Percentiles rank a stretch among this genome's conserved stretches.
Conservation (phyloP, 192 early-diverging fungal genomes). For the Podila minutissima region DNA sequence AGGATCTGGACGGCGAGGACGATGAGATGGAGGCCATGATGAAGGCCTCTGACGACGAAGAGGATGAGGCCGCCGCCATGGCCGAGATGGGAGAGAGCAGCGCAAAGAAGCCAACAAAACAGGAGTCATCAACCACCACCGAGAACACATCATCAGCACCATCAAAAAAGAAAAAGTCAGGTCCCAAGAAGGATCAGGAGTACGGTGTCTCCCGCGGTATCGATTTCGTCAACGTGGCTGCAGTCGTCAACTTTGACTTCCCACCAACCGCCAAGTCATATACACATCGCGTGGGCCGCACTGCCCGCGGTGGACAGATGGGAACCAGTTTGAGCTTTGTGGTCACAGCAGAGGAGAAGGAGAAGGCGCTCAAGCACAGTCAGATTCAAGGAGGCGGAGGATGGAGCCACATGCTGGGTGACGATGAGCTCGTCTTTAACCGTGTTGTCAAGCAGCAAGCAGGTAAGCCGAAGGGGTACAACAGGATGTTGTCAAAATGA, state of each 20-base stretch:
- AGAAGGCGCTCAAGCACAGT: constrained; percentile 32
- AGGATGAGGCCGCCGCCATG: constrained; percentile 39
- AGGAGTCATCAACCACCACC: constrained; percentile 15
- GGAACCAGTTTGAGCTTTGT: constrained; percentile 94
- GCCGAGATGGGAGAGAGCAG: constrained; percentile 28
- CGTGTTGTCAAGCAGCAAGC: constrained; percentile 80
- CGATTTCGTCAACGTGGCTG: constrained; percentile 92
- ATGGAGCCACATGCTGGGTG: constrained; percentile 39
- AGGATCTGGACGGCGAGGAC: constrained; percentile 33
- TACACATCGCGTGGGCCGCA: constrained; percentile 94
- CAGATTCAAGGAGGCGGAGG: constrained; percentile 33
- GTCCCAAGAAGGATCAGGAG: constrained; percentile 76
- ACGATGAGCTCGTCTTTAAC: constrained; percentile 77
- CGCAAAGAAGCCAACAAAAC: constrained; percentile 40
- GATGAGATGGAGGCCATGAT: constrained; percentile 51
- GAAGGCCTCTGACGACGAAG: constrained; percentile 41
- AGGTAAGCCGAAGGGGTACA: constrained; percentile 30
- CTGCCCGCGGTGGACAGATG: constrained; percentile 88
- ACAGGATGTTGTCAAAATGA: too few relatives aligned
- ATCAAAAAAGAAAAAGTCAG: constrained; percentile 57
- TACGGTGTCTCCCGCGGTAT: constrained; percentile 97
- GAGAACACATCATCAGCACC: constrained; percentile 33
- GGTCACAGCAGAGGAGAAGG: constrained; percentile 60
- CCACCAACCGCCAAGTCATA: constrained; percentile 87
- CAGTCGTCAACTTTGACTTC: constrained; percentile 99